Evolutionary conservation across 352 stramenopile species (phyloP).

Genomic region (Halophytophthora batemanensis): DNA sequence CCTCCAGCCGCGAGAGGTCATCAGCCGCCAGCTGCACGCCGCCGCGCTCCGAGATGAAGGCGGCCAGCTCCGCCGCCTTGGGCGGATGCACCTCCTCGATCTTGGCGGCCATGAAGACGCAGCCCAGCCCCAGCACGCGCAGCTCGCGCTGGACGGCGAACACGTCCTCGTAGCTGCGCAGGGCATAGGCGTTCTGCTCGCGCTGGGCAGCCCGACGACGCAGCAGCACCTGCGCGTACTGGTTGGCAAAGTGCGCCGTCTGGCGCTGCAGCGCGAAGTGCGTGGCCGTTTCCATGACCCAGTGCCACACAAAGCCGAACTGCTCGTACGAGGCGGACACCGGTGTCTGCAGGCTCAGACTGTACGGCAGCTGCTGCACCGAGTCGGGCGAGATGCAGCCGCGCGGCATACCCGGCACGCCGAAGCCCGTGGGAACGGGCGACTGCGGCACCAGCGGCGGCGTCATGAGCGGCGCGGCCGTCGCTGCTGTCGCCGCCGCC

Average conservation of each 20-base stretch:
- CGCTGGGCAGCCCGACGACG: conserved; percentile 41
- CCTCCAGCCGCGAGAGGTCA: conserved; percentile 60
- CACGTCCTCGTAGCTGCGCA: conserved; percentile 47
- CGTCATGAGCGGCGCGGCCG: conserved; percentile 2
- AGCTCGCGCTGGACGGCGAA: conserved; percentile 55
- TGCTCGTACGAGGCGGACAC: conserved; percentile 50
- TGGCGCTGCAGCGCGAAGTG: conserved; percentile 80
- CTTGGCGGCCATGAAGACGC: conserved; percentile 84
- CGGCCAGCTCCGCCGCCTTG: conserved; percentile 65
- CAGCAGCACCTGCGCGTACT: conserved; percentile 75
- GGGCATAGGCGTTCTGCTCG: conserved; percentile 33
- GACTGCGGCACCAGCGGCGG: conserved; percentile 26
- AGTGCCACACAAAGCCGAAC: conserved; percentile 77
- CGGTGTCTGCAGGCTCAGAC: conserved; percentile 21
- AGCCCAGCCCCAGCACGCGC: conserved; percentile 51
- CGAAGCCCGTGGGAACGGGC: conserved; percentile 13
- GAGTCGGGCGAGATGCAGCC: conserved; percentile 41
- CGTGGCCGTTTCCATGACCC: conserved; percentile 56
- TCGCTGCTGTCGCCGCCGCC: conserved; percentile 3
- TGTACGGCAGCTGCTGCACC: conserved; percentile 46
- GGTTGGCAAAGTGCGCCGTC: conserved; percentile 70
- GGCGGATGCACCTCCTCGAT: conserved; percentile 81
- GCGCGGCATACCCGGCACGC: conserved; percentile 1
- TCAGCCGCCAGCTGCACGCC: conserved; percentile 37
- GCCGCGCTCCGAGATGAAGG: conserved; percentile 53